Base-by-base conservation (phyloP, 2,329 filamentous ascomycete species). In the Fusarium penzigii region DNA sequence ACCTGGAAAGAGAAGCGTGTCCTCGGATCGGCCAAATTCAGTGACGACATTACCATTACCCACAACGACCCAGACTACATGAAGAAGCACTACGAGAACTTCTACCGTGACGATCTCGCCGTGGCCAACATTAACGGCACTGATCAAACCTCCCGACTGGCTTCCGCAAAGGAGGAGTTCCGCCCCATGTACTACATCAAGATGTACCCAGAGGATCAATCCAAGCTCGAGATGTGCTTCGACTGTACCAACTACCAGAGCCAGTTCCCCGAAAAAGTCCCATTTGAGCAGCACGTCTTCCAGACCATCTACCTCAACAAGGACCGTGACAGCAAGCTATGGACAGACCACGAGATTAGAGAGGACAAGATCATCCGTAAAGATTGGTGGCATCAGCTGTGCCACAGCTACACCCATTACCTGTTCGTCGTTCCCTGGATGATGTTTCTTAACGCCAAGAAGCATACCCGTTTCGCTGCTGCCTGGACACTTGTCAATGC, bases 241-340 rank as follows among this genome's bases (percentile, higher is more conserved):
- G 55, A 58, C 5, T 58, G 55, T 6, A 58, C 56, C 5, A 58
- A 58, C 2, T 58, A 58, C 5, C 56, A 58, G n/a, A 58, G 56
- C 16, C 56, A 58, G 39, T 58, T 58, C 0, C 56, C 56, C 0
- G 56, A 58, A 16, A 58, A 58, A n/a, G 56, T 58, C 1, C 56
- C 56, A 0, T 58, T 58, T 2, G 57, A 61, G 2, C 57, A 56
- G 4, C 70, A 72, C 44, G 70, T 79, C 6, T 68, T 80, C 13
- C 70, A 75, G 45, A 72, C 82, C 0, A 85, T 85, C 52, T 85
- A 80, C 57, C 72, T 85, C 2, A 85, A 85, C 32, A 58, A 55
- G 3, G 55, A 58, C 0, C 42, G 56, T 3, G 56, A 58, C 10
- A 57, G 56, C 1, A 52, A 58, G 13, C 29, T 58, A 1, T 58